phyloP scores from a whole-genome alignment of 2,329 filamentous ascomycete genomes.

The Botrytis pseudocinerea region DNA sequence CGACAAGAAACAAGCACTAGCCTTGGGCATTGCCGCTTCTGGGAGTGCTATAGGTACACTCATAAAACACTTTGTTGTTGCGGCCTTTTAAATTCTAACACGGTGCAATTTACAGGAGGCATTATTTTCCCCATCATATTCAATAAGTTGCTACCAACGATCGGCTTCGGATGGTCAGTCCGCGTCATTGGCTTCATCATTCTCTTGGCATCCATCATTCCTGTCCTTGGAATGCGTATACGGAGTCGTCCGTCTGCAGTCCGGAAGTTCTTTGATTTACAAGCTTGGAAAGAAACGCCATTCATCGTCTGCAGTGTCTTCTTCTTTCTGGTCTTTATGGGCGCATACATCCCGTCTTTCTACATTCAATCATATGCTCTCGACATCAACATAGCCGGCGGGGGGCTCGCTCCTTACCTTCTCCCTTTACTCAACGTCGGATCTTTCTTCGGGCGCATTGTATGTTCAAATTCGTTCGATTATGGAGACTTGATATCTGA shows the following conservation, averaged over 20 bases:
- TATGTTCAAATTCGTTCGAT: neutral
- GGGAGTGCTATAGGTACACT: constrained; percentile 42
- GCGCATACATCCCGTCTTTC: constrained; percentile 19
- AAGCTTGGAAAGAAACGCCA: constrained; percentile 17
- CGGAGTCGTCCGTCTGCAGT: constrained; percentile 4
- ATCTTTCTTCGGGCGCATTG: constrained; percentile 26
- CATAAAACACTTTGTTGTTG: neutral
- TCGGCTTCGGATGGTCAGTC: constrained; percentile 50
- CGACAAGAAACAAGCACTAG: constrained; percentile 42
- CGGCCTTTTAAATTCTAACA: neutral
- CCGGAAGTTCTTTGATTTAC: constrained; percentile 6
- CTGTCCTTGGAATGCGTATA: constrained; percentile 6
- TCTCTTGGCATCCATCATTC: neutral
- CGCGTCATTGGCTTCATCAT: constrained; percentile 49
- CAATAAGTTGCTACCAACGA: constrained; percentile 43
- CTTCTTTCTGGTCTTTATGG: constrained; percentile 12
- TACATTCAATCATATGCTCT: constrained; percentile 8
- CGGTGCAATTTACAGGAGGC: constrained; percentile 28
- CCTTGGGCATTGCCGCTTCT: constrained; percentile 42
- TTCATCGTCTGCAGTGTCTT: constrained; percentile 8
- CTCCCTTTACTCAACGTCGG: constrained; percentile 26
- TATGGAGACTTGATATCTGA: constrained; percentile 47
- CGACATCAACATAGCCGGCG: neutral
- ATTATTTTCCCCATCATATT: constrained; percentile 50
- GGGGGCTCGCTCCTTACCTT: constrained; percentile 21